phyloP scores from a whole-genome alignment of 805 yeast species.

The Saturnispora diversa region DNA sequence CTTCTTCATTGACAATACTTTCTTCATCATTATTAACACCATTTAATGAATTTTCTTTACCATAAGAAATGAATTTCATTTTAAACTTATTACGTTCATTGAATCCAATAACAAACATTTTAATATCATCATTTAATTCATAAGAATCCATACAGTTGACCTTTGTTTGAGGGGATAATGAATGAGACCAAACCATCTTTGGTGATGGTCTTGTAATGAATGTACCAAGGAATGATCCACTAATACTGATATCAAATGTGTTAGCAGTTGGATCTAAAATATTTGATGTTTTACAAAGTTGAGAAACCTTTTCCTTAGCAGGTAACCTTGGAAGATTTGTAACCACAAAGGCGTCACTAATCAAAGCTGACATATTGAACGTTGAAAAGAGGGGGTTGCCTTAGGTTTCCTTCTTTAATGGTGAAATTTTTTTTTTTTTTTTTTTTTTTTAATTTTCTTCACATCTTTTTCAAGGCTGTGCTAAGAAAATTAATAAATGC shows the following conservation, averaged over 20 bases:
- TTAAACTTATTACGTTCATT: constrained; percentile 30
- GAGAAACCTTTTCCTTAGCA: constrained; percentile 17
- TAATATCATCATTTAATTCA: constrained; percentile 20
- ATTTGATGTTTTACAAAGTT: constrained; percentile 23
- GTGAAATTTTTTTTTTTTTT: constrained; percentile 1
- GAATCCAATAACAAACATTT: constrained; percentile 28
- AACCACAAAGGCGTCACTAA: constrained; percentile 28
- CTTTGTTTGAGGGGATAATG: constrained; percentile 40
- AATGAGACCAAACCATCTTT: constrained; percentile 47
- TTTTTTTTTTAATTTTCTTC: neutral
- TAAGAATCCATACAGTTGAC: constrained; percentile 37
- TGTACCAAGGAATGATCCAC: constrained; percentile 45
- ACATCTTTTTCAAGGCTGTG: constrained; percentile 1
- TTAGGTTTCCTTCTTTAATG: too few species aligned
- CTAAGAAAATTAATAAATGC: neutral
- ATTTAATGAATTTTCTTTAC: constrained; percentile 10
- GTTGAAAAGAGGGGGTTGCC: too few species aligned
- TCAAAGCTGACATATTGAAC: constrained; percentile 16
- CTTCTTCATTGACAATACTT: constrained; percentile 26
- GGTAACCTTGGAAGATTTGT: constrained; percentile 29
- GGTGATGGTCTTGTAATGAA: constrained; percentile 50
- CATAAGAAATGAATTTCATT: constrained; percentile 25
- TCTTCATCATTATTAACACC: constrained; percentile 19
- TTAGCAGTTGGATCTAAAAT: constrained; percentile 26
- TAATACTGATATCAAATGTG: constrained; percentile 42